phyloP scores from a whole-genome alignment of 805 yeast species.

The Jamesozyma lodderae region DNA sequence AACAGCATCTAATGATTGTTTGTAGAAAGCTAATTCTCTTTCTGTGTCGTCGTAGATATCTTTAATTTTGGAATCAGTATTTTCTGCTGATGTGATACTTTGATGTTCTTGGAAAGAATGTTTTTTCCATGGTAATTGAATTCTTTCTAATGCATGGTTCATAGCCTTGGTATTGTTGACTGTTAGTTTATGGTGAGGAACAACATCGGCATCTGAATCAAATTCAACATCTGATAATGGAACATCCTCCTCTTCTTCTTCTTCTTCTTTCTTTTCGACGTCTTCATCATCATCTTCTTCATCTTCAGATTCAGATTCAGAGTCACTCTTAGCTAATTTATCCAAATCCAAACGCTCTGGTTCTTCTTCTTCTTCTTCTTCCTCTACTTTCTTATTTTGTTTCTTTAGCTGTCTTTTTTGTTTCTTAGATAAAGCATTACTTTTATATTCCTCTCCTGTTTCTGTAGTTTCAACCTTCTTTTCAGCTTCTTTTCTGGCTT shows the following conservation, averaged over 20 bases:
- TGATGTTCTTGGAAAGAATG: conserved; percentile 80
- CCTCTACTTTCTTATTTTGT: conserved; percentile 49
- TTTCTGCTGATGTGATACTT: conserved; percentile 50
- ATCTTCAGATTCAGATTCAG: conserved; percentile 33
- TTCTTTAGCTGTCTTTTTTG: conserved; percentile 41
- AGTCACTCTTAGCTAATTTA: conserved; percentile 47
- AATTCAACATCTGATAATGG: conserved; percentile 86
- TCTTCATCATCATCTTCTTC: conserved; percentile 32
- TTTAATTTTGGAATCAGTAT: conserved; percentile 57
- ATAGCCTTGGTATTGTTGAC: conserved; percentile 82
- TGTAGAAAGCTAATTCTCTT: conserved; percentile 90
- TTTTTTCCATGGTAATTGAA: conserved; percentile 50
- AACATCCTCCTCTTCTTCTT: conserved; percentile 70
- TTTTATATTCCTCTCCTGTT: conserved; percentile 35
- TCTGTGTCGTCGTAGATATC: conserved; percentile 94
- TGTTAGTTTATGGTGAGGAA: conserved; percentile 84
- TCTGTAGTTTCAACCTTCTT: conserved; percentile 5
- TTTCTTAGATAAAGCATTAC: conserved; percentile 44
- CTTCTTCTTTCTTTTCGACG: conserved; percentile 42
- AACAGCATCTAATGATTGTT: conserved; percentile 85
- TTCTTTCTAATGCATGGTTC: conserved; percentile 56
- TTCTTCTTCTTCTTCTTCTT: conserved; percentile 36
- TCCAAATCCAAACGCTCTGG: conserved; percentile 42
- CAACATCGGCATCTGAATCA: conserved; percentile 90
- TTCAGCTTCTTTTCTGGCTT: conserved; percentile 4